Percentiles rank a stretch among this genome's conserved stretches.
phyloP scores from a whole-genome alignment of 2,329 filamentous ascomycete species.

The Scedosporium boydii region DNA sequence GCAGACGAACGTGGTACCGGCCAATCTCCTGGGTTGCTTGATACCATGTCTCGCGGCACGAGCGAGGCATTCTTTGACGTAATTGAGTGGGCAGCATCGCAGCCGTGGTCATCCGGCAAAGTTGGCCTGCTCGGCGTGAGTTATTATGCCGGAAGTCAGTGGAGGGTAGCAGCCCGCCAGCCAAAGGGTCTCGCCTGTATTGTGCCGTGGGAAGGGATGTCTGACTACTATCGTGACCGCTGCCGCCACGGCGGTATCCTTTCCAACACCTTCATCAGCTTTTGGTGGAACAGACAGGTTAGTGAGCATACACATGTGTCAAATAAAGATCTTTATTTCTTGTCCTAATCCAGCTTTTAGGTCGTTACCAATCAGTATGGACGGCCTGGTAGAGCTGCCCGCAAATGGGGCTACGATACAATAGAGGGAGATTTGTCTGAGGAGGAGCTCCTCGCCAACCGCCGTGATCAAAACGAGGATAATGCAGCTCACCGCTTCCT shows the following conservation, averaged over 20 bases:
- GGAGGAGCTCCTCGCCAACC: slow-evolving; percentile 33
- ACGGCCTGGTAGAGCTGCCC: slow-evolving; percentile 16
- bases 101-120: slow-evolving; percentile 35
- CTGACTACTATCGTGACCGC: slow-evolving; percentile 45
- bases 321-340: no score
- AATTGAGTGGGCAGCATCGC: slow-evolving; percentile 37
- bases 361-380: slow-evolving; percentile 62
- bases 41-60: slow-evolving; percentile 38
- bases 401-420: slow-evolving; percentile 37
- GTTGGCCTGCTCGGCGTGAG: slow-evolving; percentile 35
- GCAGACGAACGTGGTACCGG: slow-evolving; percentile 39
- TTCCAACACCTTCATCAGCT: slow-evolving; percentile 46
- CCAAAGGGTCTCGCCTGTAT: slow-evolving; percentile 35
- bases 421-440: slow-evolving; percentile 50
- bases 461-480: slow-evolving; percentile 36
- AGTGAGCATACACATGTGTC: no score
- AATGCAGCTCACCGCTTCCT: slow-evolving; percentile 32
- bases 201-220: slow-evolving; percentile 43
- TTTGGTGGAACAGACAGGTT: slow-evolving; percentile 48
- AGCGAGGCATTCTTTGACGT: slow-evolving; percentile 35
- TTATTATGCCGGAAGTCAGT: slow-evolving; percentile 34
- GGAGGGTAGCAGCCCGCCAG: slow-evolving; percentile 33
- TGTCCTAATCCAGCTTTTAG: slow-evolving; percentile 22
- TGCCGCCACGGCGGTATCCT: slow-evolving; percentile 54
- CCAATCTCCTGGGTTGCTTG: slow-evolving; percentile 34